Evolutionary conservation across 2,329 filamentous ascomycete genomes (phyloP).

Genomic region (Aspergillus tanneri): DNA sequence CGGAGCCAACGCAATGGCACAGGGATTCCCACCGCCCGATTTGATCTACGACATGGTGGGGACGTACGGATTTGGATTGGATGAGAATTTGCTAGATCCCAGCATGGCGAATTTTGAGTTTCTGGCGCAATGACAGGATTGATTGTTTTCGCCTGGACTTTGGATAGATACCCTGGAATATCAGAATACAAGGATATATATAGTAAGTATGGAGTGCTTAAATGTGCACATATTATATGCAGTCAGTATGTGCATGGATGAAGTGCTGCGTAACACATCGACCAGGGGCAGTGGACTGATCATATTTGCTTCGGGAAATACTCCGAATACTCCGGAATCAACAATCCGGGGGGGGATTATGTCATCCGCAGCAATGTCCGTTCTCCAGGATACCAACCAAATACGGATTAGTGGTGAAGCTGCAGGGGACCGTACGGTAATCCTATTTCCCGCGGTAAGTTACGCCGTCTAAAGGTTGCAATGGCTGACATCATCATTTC

Average conservation of each 20-base stretch:
- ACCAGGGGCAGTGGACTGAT: too few species aligned
- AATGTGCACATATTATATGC: too few species aligned
- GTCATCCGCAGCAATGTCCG: too few species aligned
- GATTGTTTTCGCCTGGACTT: neutral
- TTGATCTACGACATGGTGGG: constrained; percentile 47
- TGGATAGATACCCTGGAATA: constrained; percentile 1
- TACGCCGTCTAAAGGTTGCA: too few species aligned
- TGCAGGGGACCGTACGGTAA: neutral
- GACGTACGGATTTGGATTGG: constrained; percentile 43
- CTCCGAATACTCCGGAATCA: neutral
- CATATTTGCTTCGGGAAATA: too few species aligned
- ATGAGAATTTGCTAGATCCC: constrained; percentile 43
- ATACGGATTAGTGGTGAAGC: too few species aligned
- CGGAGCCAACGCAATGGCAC: constrained; percentile 42
- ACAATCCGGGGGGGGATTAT: too few species aligned
- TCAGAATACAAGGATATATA: neutral
- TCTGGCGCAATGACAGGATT: constrained; percentile 31
- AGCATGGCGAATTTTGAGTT: constrained; percentile 45
- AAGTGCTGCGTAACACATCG: too few species aligned
- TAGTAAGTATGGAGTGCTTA: too few species aligned
- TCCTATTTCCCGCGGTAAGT: neutral
- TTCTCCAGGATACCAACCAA: too few species aligned
- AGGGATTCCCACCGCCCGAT: constrained; percentile 42
- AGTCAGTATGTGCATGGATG: too few species aligned
- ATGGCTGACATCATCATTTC: neutral